A percentile compares a stretch with the other conserved stretches of the same genome.
phyloP scores from a whole-genome alignment of 768 basidiomycete genomes.

The Rhizopogon vulgaris region DNA sequence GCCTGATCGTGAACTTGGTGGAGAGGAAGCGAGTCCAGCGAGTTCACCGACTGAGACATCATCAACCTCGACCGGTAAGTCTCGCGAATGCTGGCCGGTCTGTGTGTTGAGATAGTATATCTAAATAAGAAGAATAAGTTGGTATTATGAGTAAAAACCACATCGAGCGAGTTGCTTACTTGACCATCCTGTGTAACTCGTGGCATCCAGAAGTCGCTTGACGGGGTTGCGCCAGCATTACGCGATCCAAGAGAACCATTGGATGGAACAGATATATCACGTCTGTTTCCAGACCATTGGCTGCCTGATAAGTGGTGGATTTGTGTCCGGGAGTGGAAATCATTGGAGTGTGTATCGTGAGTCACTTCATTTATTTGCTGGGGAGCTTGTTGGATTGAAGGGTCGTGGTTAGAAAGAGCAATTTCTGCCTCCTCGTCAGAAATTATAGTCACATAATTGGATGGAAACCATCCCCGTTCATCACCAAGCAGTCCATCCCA shows the following conservation, averaged over 20 bases:
- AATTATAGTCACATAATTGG: constrained; percentile 84
- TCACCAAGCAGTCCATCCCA: constrained; percentile 94
- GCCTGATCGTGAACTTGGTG: constrained; percentile 50
- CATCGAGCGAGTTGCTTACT: constrained; percentile 39
- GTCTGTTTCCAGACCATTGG: constrained; percentile 35
- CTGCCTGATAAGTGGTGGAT: constrained; percentile 32
- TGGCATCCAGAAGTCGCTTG: constrained; percentile 89
- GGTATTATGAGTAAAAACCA: neutral
- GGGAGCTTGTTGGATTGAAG: constrained; percentile 8
- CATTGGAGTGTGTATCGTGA: constrained; percentile 11
- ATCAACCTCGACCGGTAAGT: constrained; percentile 74
- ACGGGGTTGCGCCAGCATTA: constrained; percentile 28
- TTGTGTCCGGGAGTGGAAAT: constrained; percentile 8
- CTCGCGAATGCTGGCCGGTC: constrained; percentile 75
- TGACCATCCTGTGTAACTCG: constrained; percentile 77
- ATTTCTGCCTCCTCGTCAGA: constrained; percentile 77
- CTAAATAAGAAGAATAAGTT: constrained; percentile 32
- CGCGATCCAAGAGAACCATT: constrained; percentile 30
- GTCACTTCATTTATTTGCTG: constrained; percentile 10
- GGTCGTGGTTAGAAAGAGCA: constrained; percentile 36
- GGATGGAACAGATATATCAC: constrained; percentile 27
- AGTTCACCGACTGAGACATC: constrained; percentile 60
- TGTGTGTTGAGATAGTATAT: constrained; percentile 94
- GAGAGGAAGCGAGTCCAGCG: constrained; percentile 48
- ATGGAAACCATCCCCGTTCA: constrained; percentile 95